phyloP scores from a whole-genome alignment of 2,329 filamentous ascomycete species.

The Fusarium pseudoanthophilum region DNA sequence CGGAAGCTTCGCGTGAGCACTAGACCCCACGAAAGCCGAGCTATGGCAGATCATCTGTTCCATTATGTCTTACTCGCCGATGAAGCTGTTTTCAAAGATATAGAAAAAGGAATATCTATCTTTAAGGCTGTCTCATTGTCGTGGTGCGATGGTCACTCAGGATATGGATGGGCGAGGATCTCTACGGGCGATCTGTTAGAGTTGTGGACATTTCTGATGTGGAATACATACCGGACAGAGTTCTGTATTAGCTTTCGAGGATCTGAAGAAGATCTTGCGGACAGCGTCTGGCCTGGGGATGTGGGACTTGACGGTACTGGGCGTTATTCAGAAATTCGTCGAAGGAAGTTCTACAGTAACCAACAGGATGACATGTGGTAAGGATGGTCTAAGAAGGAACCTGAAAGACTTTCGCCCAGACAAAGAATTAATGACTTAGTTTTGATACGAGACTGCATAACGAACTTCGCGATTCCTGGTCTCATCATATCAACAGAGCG shows the following conservation, averaged over 20 bases:
- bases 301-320: too few relatives aligned
- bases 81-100: not conserved
- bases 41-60: not conserved
- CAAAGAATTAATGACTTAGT: too few relatives aligned
- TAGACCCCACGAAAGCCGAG: not conserved
- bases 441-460: too few relatives aligned
- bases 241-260: fast-evolving
- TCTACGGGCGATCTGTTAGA: constrained; percentile 16
- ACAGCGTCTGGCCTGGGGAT: not conserved
- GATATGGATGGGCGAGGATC: constrained; percentile 7
- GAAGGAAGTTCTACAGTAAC: too few relatives aligned
- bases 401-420: too few relatives aligned
- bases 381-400: too few relatives aligned
- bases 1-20: not conserved
- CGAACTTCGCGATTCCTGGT: too few relatives aligned
- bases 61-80: not conserved
- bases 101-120: not conserved
- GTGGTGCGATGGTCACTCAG: not conserved
- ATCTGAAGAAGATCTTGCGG: not conserved
- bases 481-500: too few relatives aligned
- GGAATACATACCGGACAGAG: not conserved
- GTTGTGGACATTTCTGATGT: constrained; percentile 2
- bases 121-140: not conserved
- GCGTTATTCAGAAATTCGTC: too few relatives aligned
- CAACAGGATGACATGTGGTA: too few relatives aligned